phyloP scores from a whole-genome alignment of 805 yeast genomes.

The Kuraishia floccosa region DNA sequence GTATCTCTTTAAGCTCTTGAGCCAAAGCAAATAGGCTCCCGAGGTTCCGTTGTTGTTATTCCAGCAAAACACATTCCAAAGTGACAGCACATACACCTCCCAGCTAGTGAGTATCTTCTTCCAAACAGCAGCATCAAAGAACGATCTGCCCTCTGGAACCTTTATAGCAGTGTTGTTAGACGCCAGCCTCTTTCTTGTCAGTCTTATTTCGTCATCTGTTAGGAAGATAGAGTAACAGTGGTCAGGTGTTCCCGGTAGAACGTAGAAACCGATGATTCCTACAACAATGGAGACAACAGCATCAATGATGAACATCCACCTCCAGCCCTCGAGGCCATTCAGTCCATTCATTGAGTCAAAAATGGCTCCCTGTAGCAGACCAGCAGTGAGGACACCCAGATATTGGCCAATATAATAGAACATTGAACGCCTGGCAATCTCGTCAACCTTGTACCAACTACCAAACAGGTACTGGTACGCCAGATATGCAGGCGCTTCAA shows the following conservation, averaged over 20 bases:
- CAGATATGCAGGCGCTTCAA: slow-evolving; percentile 61
- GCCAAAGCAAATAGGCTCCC: slow-evolving; percentile 11
- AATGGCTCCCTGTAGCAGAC: slow-evolving; percentile 34
- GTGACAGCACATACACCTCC: slow-evolving; percentile 25
- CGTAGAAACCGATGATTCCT: slow-evolving; percentile 13
- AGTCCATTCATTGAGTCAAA: slow-evolving; percentile 15
- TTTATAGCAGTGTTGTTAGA: slow-evolving; percentile 19
- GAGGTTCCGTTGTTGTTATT: slow-evolving; percentile 21
- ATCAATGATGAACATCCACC: slow-evolving; percentile 45
- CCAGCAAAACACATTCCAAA: slow-evolving; percentile 19
- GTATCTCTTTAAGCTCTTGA: slow-evolving; percentile 8
- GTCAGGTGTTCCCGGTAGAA: slow-evolving; percentile 57
- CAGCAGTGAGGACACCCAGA: slow-evolving; percentile 45
- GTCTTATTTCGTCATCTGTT: slow-evolving; percentile 38
- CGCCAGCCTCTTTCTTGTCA: slow-evolving; percentile 29
- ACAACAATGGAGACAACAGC: slow-evolving; percentile 28
- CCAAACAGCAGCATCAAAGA: slow-evolving; percentile 13
- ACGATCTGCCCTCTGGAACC: background rate
- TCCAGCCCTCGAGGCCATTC: slow-evolving; percentile 30
- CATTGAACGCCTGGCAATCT: slow-evolving; percentile 51
- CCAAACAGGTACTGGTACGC: slow-evolving; percentile 50
- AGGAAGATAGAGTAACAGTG: slow-evolving; percentile 36
- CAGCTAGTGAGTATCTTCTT: slow-evolving; percentile 22
- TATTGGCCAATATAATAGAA: slow-evolving; percentile 53
- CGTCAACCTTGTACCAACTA: slow-evolving; percentile 43